Conservation (phyloP, 495 filamentous ascomycete genomes). For the Aspergillus mulundensis region DNA sequence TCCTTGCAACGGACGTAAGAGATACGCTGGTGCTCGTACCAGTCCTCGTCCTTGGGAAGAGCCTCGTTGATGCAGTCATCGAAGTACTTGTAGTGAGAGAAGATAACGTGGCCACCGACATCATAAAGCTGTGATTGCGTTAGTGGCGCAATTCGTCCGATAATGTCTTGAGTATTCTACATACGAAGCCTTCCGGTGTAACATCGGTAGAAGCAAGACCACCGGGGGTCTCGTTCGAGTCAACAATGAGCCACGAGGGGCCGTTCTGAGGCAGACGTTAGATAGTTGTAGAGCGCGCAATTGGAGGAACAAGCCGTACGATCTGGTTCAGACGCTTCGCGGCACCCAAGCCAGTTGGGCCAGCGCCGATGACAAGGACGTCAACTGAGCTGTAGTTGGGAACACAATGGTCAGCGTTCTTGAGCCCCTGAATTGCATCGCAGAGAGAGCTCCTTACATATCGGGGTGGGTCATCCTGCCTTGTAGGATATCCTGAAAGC, state of each 20-base stretch:
- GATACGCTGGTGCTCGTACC: constrained; percentile 97
- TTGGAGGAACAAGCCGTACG: constrained; percentile 49
- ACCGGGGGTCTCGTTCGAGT: constrained; percentile 88
- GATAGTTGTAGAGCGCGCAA: constrained; percentile 14
- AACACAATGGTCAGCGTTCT: constrained; percentile 21
- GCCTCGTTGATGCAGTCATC: constrained; percentile 98
- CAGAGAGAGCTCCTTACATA: constrained; percentile 35
- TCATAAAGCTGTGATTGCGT: constrained; percentile 75
- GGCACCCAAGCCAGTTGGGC: constrained; percentile 92
- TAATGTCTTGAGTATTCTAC: constrained; percentile 34
- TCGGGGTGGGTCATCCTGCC: constrained; percentile 56
- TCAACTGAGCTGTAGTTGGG: constrained; percentile 70
- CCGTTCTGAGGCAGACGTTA: constrained; percentile 56
- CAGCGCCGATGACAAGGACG: constrained; percentile 96
- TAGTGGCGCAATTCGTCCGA: constrained; percentile 7
- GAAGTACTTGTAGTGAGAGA: constrained; percentile 99
- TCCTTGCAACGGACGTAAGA: constrained; percentile 97
- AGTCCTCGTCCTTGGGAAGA: constrained; percentile 87
- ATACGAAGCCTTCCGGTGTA: constrained; percentile 94
- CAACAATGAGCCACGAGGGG: constrained; percentile 94
- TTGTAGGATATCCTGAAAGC: constrained; percentile 58
- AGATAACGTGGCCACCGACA: constrained; percentile 98
- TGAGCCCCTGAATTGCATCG: constrained; percentile 15
- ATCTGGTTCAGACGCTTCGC: constrained; percentile 97
- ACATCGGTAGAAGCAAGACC: constrained; percentile 96